A percentile compares a stretch with the other conserved stretches of the same genome.
Conservation (phyloP, 1,284 basidiomycete genomes). For the Termitomyces sp. region DNA sequence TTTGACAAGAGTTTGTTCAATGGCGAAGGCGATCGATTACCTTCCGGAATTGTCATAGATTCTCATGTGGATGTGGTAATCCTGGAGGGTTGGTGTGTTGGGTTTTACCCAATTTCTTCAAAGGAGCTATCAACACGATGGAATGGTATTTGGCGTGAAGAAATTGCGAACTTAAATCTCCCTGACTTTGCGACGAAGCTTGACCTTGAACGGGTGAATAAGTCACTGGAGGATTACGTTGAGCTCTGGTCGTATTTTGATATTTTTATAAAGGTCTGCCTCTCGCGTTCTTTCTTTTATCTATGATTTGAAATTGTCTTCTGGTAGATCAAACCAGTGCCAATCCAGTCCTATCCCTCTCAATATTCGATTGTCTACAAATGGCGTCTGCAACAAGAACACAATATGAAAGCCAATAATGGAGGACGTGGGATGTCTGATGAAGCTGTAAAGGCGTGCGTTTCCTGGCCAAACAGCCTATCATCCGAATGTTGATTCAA, state of each 20-base stretch:
- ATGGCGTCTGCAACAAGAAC: slow-evolving; percentile 87
- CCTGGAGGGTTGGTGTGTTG: slow-evolving; percentile 82
- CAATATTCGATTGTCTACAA: slow-evolving; percentile 59
- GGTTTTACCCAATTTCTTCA: slow-evolving; percentile 56
- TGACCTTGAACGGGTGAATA: slow-evolving; percentile 60
- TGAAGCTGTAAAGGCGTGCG: slow-evolving; percentile 65
- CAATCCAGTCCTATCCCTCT: slow-evolving; percentile 29
- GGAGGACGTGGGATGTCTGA: slow-evolving; percentile 87
- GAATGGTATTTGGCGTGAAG: slow-evolving; percentile 36
- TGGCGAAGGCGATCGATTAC: slow-evolving; percentile 80
- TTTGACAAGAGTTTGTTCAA: slow-evolving; percentile 83
- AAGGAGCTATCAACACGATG: slow-evolving; percentile 44
- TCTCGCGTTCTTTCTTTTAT: neutral
- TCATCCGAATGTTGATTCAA: neutral
- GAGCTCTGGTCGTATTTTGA: slow-evolving; percentile 66
- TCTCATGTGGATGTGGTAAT: slow-evolving; percentile 79
- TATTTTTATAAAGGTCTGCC: slow-evolving; percentile 62
- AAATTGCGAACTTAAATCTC: slow-evolving; percentile 35
- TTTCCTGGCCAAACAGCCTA: slow-evolving; percentile 11
- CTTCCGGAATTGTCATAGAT: slow-evolving; percentile 35
- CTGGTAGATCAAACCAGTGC: slow-evolving; percentile 47
- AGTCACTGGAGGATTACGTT: slow-evolving; percentile 51
- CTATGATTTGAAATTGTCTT: neutral
- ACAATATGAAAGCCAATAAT: slow-evolving; percentile 76
- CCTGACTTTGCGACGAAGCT: slow-evolving; percentile 36